These are phyloP conservation scores for Knoxdaviesia proteae DNA, from an alignment of 2,329 filamentous ascomycete species.

Conservation along the genomic window DNA sequence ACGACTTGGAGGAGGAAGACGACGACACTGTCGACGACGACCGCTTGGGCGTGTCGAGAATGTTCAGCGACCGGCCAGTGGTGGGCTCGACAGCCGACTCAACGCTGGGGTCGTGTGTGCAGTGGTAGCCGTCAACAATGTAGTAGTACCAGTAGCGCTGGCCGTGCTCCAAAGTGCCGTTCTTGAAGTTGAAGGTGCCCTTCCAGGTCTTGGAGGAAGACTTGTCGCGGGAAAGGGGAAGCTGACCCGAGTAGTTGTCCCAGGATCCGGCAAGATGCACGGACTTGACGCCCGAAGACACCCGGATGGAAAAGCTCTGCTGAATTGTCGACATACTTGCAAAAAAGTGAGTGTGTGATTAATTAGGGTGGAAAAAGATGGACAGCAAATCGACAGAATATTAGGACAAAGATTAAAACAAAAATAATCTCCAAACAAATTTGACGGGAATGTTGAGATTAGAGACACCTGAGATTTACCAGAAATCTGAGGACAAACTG, in stretches of 20 bases:
- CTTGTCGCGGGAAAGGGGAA: conserved; percentile 81
- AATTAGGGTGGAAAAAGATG: conserved; percentile 1
- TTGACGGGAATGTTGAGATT: too few relatives aligned
- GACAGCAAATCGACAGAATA: too few relatives aligned
- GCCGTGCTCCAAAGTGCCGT: conserved; percentile 64
- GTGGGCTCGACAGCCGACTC: conserved; percentile 83
- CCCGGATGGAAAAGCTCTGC: conserved; percentile 88
- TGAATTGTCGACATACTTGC: conserved; percentile 70
- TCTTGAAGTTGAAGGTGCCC: conserved; percentile 91
- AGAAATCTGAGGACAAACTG: too few relatives aligned
- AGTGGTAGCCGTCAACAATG: conserved; percentile 98
- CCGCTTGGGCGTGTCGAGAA: conserved; percentile 65
- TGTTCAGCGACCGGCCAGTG: conserved; percentile 90
- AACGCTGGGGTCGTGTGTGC: conserved; percentile 86
- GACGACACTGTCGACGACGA: conserved; percentile 19
- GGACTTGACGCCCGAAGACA: conserved; percentile 89
- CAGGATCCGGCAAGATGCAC: conserved; percentile 94
- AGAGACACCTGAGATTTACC: too few relatives aligned
- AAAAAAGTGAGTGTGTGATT: conserved; percentile 5
- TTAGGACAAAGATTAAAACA: too few relatives aligned
- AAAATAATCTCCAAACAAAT: too few relatives aligned
- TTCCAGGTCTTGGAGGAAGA: conserved; percentile 76
- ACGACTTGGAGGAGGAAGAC: conserved; percentile 22
- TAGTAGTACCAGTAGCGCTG: conserved; percentile 99
- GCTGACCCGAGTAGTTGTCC: conserved; percentile 91